Evolutionary conservation across 257 asterid genomes (phyloP).

Genomic region (Gardenia jasminoides): DNA sequence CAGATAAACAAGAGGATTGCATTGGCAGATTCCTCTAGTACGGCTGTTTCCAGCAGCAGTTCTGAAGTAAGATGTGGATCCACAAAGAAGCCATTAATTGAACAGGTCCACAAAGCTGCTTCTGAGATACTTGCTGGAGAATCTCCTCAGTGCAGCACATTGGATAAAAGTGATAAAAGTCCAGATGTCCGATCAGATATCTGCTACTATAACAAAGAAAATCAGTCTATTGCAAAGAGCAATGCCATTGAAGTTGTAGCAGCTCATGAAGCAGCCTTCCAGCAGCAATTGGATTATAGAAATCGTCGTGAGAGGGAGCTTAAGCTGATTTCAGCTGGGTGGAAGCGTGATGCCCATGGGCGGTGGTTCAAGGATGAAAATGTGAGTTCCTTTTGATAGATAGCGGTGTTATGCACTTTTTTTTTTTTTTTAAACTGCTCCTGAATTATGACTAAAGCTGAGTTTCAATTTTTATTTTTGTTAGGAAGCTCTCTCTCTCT

Average conservation of each 20-base stretch:
- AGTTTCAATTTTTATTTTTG: neutral
- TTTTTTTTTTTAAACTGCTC: conserved; percentile 7
- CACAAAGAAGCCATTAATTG: conserved; percentile 43
- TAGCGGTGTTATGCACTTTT: neutral
- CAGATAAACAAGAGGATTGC: conserved; percentile 57
- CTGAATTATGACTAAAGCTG: neutral
- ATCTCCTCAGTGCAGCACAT: neutral
- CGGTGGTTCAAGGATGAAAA: conserved; percentile 83
- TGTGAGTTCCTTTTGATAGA: conserved; percentile 37
- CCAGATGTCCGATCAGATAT: conserved; percentile 24
- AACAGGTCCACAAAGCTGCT: conserved; percentile 43
- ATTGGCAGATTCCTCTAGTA: conserved; percentile 31
- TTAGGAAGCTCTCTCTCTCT: neutral
- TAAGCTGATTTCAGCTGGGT: conserved; percentile 76
- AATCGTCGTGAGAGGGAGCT: conserved; percentile 54
- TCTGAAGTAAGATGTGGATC: conserved; percentile 22
- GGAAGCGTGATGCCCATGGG: conserved; percentile 76
- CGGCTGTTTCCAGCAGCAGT: conserved; percentile 11
- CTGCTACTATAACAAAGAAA: conserved; percentile 14
- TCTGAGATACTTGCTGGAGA: conserved; percentile 35
- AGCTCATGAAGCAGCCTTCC: conserved; percentile 10
- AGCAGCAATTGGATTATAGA: conserved; percentile 25
- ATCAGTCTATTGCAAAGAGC: conserved; percentile 18
- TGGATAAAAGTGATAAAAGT: neutral
- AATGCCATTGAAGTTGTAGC: conserved; percentile 26